These are phyloP conservation scores for Saccharomycopsis capsularis DNA, from an alignment of 805 yeast genomes.

Conservation along the genomic window DNA sequence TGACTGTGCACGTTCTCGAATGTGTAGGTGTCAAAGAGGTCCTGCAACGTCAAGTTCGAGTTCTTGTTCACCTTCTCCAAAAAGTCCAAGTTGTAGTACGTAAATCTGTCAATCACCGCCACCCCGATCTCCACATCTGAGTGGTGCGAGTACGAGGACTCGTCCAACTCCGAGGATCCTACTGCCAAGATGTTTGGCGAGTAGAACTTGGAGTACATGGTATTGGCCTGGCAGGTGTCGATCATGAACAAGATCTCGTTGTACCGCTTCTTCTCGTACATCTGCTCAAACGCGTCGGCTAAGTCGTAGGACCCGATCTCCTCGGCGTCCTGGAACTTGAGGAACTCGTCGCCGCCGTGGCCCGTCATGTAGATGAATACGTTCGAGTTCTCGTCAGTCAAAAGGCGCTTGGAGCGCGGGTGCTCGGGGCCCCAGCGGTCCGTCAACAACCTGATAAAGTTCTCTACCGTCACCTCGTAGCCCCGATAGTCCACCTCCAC, in stretches of 20 bases:
- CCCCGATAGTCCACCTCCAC: conserved; percentile 97
- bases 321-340: conserved; percentile 97
- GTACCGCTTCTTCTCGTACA: conserved; percentile 93
- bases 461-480: conserved; percentile 96
- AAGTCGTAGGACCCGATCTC: conserved; percentile 92
- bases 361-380: conserved; percentile 95
- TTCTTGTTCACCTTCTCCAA: conserved; percentile 74
- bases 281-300: conserved; percentile 95
- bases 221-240: conserved; percentile 98
- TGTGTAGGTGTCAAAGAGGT: conserved; percentile 77
- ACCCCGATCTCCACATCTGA: conserved; percentile 95
- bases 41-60: conserved; percentile 69
- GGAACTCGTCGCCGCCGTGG: conserved; percentile 96
- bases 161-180: conserved; percentile 83
- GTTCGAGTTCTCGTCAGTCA: conserved; percentile 91
- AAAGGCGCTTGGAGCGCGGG: conserved; percentile 82
- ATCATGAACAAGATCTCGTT: conserved; percentile 96
- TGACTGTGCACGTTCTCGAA: conserved; percentile 82
- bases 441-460: conserved; percentile 83
- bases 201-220: conserved; percentile 89
- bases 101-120: conserved; percentile 94
- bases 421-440: conserved; percentile 95
- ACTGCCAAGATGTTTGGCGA: conserved; percentile 90
- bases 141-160: conserved; percentile 91
- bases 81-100: conserved; percentile 84